Evolutionary conservation across 768 basidiomycete genomes (phyloP).

Genomic region (Russula abietina): DNA sequence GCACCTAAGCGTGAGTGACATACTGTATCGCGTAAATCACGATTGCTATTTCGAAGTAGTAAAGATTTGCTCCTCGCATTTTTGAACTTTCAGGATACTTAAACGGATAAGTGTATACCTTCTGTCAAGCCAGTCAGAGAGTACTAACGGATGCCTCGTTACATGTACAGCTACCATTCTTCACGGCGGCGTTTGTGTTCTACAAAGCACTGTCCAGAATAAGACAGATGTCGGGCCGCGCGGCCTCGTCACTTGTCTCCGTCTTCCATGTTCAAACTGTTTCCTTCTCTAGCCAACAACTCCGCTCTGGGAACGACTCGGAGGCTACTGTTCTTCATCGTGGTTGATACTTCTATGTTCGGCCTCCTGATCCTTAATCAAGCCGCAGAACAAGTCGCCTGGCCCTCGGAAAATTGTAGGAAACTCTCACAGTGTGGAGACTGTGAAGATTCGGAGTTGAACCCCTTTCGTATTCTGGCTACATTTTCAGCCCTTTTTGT

Average conservation of each 20-base stretch:
- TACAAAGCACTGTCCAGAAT: background rate
- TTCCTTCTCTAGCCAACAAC: background rate
- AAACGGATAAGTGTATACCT: background rate
- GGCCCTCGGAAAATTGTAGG: background rate
- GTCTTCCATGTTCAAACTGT: background rate
- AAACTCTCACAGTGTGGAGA: background rate
- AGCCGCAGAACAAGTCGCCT: background rate
- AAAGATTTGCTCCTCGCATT: background rate
- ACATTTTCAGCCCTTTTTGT: too few relatives aligned
- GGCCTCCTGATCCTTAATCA: background rate
- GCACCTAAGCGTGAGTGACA: background rate
- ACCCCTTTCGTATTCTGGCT: background rate
- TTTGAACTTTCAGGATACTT: background rate
- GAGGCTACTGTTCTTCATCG: background rate
- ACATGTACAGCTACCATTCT: background rate
- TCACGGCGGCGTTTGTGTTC: constrained; percentile 3
- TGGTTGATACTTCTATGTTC: background rate
- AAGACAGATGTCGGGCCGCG: background rate
- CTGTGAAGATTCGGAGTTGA: background rate
- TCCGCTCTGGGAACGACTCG: background rate
- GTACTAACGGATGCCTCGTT: background rate
- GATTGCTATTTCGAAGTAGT: background rate
- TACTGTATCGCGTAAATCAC: background rate
- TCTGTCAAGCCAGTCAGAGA: background rate
- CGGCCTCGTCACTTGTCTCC: background rate